A percentile compares a stretch with the other conserved stretches of the same genome.
These are phyloP conservation scores for Stephanodiscus minutulus DNA, from an alignment of 108 stramenopile species.

Conservation along the genomic window DNA sequence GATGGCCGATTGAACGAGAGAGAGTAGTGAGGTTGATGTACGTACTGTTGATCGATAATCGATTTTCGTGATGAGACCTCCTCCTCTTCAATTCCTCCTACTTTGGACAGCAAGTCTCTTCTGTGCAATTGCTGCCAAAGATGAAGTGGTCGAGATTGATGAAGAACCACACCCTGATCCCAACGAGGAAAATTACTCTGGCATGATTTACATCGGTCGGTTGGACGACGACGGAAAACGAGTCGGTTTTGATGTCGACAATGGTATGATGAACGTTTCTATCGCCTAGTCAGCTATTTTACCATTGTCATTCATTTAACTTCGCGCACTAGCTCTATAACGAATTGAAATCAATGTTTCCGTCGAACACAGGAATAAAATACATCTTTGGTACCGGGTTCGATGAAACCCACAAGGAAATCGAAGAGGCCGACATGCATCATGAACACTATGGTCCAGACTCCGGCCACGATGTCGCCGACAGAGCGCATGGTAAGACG, in stretches of 20 bases:
- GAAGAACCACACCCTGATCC: conserved; percentile 81
- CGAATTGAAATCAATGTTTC: conserved; percentile 38
- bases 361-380: conserved; percentile 60
- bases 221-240: conserved; percentile 45
- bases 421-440: conserved; percentile 70
- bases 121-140: conserved; percentile 9
- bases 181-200: conserved; percentile 75
- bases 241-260: conserved; percentile 31
- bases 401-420: conserved; percentile 62
- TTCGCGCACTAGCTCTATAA: background rate
- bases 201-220: conserved; percentile 71
- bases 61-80: conserved; percentile 9
- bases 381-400: conserved; percentile 84
- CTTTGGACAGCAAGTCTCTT: conserved; percentile 10
- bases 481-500: conserved; percentile 47
- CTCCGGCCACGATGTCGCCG: conserved; percentile 63
- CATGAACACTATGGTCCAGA: conserved; percentile 51
- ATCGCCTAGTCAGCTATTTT: background rate
- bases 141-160: conserved; percentile 52
- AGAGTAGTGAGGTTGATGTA: too few species aligned
- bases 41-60: too few species aligned
- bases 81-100: background rate
- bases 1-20: too few species aligned
- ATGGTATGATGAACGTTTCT: conserved; percentile 25
- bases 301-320: background rate